Base-by-base conservation (phyloP, 1,139 yeast species). In the Taiozyma sp. region DNA sequence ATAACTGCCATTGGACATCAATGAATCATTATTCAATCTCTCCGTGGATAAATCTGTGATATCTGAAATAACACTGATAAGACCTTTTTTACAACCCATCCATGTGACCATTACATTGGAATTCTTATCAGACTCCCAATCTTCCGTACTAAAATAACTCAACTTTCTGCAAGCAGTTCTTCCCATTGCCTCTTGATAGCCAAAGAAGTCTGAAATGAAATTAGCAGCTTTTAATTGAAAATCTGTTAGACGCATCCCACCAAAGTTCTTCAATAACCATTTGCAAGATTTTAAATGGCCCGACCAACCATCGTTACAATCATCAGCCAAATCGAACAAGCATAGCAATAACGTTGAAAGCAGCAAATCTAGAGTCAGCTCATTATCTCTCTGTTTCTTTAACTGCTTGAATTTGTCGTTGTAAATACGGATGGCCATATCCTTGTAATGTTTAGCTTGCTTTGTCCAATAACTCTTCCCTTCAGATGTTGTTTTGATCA, bases 11-110 rank as follows among this genome's bases (percentile, higher is more conserved):
- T 16, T 30, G 1, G 24, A 19, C 23, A 38, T 38, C 16, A 49
- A 16, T 9, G 47, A 44, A 19, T 38, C 27, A 7, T n/a, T 24
- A n/a, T 30, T 55, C 10, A 53, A 49, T 51, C 70, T 59, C 52
- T 70, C 72, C 46, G 66, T 64, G 7, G 74, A 70, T 41, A 71
- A 56, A 50, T 70, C 74, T 6, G 75, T 71, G 24, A 70, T 70
- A 51, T 70, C 73, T 8, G 72, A 64, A 14, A 71, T 66, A 2
- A 67, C 56, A 39, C 64, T 57, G 8, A 70, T 52, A 44, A 71
- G 55, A 14, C 59, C 53, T 36, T 62, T 57, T 48, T 68, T 70
- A 52, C 74, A 70, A 6, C 74, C 75, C 55, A 53, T 53, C 55
- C 54, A 53, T 1, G 55, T 16, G 1, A 47, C 43, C 7, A 53